Percentiles rank a stretch among this genome's conserved stretches.
Evolutionary conservation across 202 grass and related monocot species (phyloP).

Genomic region (Saccharum hybrid): DNA sequence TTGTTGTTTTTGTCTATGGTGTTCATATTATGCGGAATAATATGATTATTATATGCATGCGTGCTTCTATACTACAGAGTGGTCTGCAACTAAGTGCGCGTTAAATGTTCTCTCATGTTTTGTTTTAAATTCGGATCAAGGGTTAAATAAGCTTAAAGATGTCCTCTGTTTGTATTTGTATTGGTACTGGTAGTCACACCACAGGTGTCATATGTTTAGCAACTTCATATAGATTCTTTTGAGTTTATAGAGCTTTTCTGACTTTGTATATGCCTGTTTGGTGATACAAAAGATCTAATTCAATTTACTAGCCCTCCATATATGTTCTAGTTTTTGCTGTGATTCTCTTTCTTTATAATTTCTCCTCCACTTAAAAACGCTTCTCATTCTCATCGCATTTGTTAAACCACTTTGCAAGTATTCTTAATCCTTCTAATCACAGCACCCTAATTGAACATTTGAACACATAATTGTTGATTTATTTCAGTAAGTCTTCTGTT

Average conservation of each 20-base stretch:
- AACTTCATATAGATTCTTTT: conserved; percentile 33
- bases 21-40: not conserved
- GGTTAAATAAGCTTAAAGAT: conserved; percentile 29
- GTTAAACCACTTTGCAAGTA: not conserved
- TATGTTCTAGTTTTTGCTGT: not conserved
- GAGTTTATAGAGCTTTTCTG: not conserved
- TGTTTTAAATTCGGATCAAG: not conserved
- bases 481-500: not conserved
- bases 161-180: not conserved
- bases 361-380: not conserved
- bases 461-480: not conserved
- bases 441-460: not conserved
- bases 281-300: not conserved
- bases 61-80: not conserved
- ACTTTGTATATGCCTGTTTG: conserved; percentile 1
- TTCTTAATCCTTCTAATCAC: not conserved
- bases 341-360: not conserved
- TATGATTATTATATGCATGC: conserved; percentile 25
- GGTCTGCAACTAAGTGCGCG: not conserved
- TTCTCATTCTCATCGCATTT: not conserved
- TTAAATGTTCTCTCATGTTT: conserved; percentile 18
- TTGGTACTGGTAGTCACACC: not conserved
- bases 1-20: not conserved
- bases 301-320: not conserved
- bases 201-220: conserved; percentile 6